Evolutionary conservation across 345 rosid genomes (phyloP).

Genomic region (Populus alba): DNA sequence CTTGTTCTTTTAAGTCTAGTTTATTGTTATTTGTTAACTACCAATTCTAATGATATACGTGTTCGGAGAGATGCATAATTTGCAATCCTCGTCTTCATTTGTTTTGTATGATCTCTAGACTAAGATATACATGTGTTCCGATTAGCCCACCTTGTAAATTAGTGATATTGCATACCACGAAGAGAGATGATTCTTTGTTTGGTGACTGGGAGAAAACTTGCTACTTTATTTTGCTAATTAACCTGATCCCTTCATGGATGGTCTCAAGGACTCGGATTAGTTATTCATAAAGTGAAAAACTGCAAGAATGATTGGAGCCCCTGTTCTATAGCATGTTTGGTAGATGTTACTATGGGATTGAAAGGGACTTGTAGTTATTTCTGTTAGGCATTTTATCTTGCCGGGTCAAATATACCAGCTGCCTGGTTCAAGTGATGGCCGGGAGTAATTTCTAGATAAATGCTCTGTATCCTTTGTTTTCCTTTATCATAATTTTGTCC

Average conservation of each 20-base stretch:
- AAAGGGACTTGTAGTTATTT: background rate
- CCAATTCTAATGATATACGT: background rate
- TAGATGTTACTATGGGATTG: background rate
- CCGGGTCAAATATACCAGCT: background rate
- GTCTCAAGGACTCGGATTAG: background rate
- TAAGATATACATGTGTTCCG: background rate
- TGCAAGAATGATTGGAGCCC: background rate
- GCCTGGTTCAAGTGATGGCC: background rate
- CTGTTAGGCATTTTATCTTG: background rate
- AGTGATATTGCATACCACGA: background rate
- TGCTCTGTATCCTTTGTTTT: background rate
- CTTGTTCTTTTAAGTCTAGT: conserved; percentile 41
- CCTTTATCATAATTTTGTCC: background rate
- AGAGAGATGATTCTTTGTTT: background rate
- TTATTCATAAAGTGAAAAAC: too few relatives aligned
- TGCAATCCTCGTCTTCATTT: conserved; percentile 2
- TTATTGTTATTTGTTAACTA: background rate
- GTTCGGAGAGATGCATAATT: background rate
- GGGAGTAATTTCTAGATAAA: background rate
- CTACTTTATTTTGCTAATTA: background rate
- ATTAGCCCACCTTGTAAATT: background rate
- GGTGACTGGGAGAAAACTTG: background rate
- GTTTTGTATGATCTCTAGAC: background rate
- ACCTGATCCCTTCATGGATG: background rate
- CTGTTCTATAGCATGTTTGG: background rate